phyloP scores from a whole-genome alignment of 352 stramenopile genomes.

The Phytopythium kandeliae region DNA sequence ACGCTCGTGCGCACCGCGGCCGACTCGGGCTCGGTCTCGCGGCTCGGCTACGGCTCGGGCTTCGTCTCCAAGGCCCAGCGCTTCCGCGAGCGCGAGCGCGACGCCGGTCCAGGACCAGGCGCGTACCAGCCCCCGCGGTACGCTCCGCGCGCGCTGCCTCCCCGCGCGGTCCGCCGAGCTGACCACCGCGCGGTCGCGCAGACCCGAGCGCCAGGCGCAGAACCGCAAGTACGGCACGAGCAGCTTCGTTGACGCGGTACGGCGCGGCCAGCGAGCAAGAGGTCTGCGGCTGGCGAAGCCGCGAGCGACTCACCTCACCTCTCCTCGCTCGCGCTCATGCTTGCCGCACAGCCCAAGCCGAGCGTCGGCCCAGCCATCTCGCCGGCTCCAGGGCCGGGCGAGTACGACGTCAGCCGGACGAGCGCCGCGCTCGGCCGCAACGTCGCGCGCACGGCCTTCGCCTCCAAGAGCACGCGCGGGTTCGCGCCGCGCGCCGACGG shows the following conservation, averaged over 20 bases:
- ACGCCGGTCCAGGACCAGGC: slow-evolving; percentile 51
- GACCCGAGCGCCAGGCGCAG: slow-evolving; percentile 31
- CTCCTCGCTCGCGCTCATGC: background rate
- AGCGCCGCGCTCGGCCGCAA: slow-evolving; percentile 36
- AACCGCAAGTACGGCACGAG: slow-evolving; percentile 70
- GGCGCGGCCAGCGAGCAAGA: background rate
- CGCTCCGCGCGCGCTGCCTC: too few species aligned
- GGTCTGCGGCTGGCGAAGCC: too few species aligned
- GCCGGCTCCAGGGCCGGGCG: slow-evolving; percentile 33
- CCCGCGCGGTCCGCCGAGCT: too few species aligned
- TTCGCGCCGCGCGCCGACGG: slow-evolving; percentile 38
- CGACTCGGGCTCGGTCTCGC: slow-evolving; percentile 71
- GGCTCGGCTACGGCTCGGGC: slow-evolving; percentile 62
- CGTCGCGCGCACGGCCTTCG: slow-evolving; percentile 51
- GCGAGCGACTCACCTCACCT: slow-evolving; percentile 3
- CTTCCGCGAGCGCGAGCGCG: slow-evolving; percentile 44
- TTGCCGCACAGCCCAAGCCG: slow-evolving; percentile 15
- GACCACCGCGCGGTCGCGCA: slow-evolving; percentile 7
- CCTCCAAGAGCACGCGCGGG: slow-evolving; percentile 51
- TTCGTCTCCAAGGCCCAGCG: slow-evolving; percentile 79
- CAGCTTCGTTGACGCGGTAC: slow-evolving; percentile 55
- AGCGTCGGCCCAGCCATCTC: slow-evolving; percentile 24
- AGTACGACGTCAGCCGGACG: slow-evolving; percentile 49
- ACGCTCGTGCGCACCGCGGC: slow-evolving; percentile 50
- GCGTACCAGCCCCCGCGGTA: slow-evolving; percentile 60